phyloP scores from a whole-genome alignment of 306 rosid species.

The Delonix regia region DNA sequence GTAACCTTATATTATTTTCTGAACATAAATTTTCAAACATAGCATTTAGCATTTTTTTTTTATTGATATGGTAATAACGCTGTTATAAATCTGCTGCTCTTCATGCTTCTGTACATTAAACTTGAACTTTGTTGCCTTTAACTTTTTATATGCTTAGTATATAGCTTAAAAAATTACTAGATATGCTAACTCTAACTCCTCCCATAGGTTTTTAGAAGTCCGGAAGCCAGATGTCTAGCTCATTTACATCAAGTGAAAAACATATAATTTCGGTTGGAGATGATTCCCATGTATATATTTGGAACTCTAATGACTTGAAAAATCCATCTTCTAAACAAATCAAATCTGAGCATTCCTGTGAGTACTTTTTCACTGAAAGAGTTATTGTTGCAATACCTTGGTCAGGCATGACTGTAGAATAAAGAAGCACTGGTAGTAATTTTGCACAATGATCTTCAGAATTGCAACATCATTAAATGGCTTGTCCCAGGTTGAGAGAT shows the following conservation, averaged over 20 bases:
- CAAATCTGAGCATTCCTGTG: constrained; percentile 56
- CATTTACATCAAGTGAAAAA: constrained; percentile 55
- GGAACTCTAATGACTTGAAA: constrained; percentile 45
- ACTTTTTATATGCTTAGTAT: too few species aligned
- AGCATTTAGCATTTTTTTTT: too few species aligned
- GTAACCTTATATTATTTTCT: too few species aligned
- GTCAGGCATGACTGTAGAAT: constrained; percentile 50
- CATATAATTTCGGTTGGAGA: constrained; percentile 68
- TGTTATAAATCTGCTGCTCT: too few species aligned
- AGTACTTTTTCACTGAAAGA: constrained; percentile 61
- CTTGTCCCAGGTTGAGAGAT: constrained; percentile 41
- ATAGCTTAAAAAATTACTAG: neutral
- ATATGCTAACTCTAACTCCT: constrained; percentile 1
- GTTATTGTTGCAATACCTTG: constrained; percentile 72
- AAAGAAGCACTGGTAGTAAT: neutral
- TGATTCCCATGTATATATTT: constrained; percentile 67
- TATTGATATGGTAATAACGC: too few species aligned
- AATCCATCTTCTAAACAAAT: constrained; percentile 33
- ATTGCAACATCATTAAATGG: constrained; percentile 17
- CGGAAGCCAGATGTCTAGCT: constrained; percentile 69
- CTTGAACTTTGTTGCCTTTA: too few species aligned
- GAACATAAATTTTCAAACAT: too few species aligned
- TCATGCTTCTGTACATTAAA: too few species aligned
- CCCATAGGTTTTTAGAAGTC: constrained; percentile 60
- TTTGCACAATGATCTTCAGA: constrained; percentile 20